Conservation (phyloP, 495 filamentous ascomycete species). For the Trichoderma gamsii region DNA sequence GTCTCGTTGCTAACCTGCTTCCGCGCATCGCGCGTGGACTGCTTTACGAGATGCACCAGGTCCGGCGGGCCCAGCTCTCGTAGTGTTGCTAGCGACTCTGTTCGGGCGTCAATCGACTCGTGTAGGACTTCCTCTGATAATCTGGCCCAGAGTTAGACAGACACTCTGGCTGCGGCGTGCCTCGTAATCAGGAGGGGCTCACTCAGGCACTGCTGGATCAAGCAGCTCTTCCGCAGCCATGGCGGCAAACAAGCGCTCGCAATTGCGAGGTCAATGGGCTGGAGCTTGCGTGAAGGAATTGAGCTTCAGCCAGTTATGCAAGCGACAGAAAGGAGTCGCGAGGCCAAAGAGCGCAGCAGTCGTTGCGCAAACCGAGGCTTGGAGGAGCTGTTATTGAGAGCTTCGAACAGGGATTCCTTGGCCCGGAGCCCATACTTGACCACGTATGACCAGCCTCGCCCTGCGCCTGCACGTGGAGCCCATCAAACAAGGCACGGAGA, state of each 20-base stretch:
- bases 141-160: constrained; percentile 37
- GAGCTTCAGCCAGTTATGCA: not conserved
- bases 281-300: not conserved
- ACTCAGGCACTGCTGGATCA: constrained; percentile 80
- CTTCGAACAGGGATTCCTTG: constrained; percentile 6
- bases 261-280: not conserved
- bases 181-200: constrained; percentile 28
- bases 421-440: constrained; percentile 3
- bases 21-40: constrained; percentile 56
- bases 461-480: constrained; percentile 10
- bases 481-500: not conserved
- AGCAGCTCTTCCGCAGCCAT: constrained; percentile 56
- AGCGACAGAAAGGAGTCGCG: not conserved
- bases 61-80: constrained; percentile 94
- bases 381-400: constrained; percentile 3
- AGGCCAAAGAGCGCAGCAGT: not conserved
- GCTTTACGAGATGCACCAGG: constrained; percentile 89
- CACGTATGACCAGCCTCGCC: constrained; percentile 11
- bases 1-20: constrained; percentile 51
- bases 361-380: constrained; percentile 3
- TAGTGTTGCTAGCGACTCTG: constrained; percentile 73
- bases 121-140: constrained; percentile 86
- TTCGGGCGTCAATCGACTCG: constrained; percentile 81
- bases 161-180: not conserved
- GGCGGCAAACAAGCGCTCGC: constrained; percentile 25